Evolutionary conservation across 257 asterid genomes (phyloP), one percentile per base, ranked within the genome.

Genomic region (Rehmannia glutinosa): DNA sequence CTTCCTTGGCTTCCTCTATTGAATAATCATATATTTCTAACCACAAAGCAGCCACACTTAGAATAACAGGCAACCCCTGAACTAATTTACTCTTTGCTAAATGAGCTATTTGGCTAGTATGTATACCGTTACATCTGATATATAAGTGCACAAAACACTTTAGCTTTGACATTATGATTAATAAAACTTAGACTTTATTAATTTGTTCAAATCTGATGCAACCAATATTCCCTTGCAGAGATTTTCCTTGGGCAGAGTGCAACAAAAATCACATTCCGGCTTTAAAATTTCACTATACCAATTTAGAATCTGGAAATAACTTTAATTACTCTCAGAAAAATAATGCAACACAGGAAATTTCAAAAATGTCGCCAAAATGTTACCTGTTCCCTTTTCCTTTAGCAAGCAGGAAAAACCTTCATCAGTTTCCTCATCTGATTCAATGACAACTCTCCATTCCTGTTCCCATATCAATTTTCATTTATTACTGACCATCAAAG

Each of bases 341-440:
- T 19, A 50, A 50, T 50, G 10, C 8, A 5, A 54, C 19, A 30
- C 19, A 53, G 19, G 61, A 68, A 53, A 56, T 8, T 0, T 7
- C 0, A 21, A 50, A n/a, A n/a, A 56, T 39, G 52, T 25, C 50
- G 12, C 30, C 32, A 23, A 30, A 61, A 45, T 46, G 33, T 62
- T 76, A 87, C 97, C 96, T 78, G 81, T 70, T 71, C 75, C 86
- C 63, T 68, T 81, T 68, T 77, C 94, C 62, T 76, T 73, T 64
- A 90, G 79, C 82, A 87, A 82, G 83, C 86, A 81, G 75, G 85
- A 84, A 77, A 87, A 82, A 8, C 77, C 93, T 55, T 55, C 81
- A 59, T 75, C 94, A 49, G 73, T 73, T 66, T 93, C 98, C 76
- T 90, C 97, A 75, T 93, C 98, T 49, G 89, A 79, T 42, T 86